A percentile compares a stretch with the other conserved stretches of the same genome.
Conservation (phyloP, 108 stramenopile genomes). For the Skeletonema potamos region DNA sequence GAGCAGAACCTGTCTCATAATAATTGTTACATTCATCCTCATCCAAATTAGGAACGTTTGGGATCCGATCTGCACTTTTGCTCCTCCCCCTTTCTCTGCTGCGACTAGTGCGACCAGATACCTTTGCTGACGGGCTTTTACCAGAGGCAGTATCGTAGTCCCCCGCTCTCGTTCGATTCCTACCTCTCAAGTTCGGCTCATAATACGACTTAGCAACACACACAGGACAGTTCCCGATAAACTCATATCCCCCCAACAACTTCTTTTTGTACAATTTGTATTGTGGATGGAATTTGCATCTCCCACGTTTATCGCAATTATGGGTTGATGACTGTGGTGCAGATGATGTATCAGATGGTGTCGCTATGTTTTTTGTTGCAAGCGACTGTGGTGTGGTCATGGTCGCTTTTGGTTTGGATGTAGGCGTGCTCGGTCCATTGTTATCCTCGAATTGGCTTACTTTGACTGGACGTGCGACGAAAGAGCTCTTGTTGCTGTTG, state of each 20-base stretch:
- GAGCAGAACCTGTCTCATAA: background rate
- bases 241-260: conserved; percentile 2
- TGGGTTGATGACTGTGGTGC: background rate
- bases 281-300: background rate
- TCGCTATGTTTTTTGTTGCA: background rate
- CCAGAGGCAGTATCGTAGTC: background rate
- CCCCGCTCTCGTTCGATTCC: background rate
- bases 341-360: background rate
- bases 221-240: background rate
- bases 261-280: conserved; percentile 8
- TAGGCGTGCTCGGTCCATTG: background rate
- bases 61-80: background rate
- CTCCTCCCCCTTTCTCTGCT: background rate
- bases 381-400: background rate
- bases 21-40: background rate
- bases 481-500: background rate
- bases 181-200: background rate
- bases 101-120: background rate
- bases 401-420: background rate
- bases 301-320: background rate
- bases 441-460: background rate
- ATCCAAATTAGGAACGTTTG: background rate
- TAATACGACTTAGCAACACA: background rate
- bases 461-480: background rate
- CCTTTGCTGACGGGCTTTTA: background rate